Percentiles rank a stretch among this genome's conserved stretches.
Conservation (phyloP, 148 eudicot genomes). For the Rhododendron henanense region DNA sequence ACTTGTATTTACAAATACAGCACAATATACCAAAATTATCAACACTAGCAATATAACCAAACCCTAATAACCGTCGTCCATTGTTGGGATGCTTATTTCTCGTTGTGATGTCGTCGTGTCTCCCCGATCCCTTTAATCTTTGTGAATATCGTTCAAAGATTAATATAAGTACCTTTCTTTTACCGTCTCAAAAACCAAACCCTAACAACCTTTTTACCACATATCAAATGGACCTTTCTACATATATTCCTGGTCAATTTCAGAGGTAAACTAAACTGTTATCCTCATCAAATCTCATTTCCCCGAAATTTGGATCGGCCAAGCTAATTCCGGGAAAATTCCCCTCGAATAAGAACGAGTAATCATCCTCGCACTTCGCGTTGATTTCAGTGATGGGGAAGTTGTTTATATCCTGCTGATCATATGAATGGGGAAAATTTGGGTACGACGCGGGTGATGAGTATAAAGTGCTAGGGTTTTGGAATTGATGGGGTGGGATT, state of each 20-base stretch:
- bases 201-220: not conserved
- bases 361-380: constrained; percentile 32
- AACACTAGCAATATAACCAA: not conserved
- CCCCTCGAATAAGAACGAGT: constrained; percentile 45
- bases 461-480: constrained; percentile 19
- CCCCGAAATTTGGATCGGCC: constrained; percentile 30
- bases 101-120: not conserved
- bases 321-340: constrained; percentile 29
- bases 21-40: not conserved
- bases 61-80: not conserved
- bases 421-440: constrained; percentile 22
- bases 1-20: not conserved
- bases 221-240: not conserved
- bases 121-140: not conserved
- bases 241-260: not conserved
- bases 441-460: constrained; percentile 22
- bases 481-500: constrained; percentile 19
- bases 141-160: too few relatives aligned
- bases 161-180: not conserved
- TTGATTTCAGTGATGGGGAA: not conserved
- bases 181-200: not conserved
- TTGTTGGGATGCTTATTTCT: not conserved
- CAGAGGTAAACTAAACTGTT: not conserved
- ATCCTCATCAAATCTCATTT: constrained; percentile 42
- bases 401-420: not conserved